Conservation (phyloP, 441 rosid genomes). For the Pelargonium cotyledonis region DNA sequence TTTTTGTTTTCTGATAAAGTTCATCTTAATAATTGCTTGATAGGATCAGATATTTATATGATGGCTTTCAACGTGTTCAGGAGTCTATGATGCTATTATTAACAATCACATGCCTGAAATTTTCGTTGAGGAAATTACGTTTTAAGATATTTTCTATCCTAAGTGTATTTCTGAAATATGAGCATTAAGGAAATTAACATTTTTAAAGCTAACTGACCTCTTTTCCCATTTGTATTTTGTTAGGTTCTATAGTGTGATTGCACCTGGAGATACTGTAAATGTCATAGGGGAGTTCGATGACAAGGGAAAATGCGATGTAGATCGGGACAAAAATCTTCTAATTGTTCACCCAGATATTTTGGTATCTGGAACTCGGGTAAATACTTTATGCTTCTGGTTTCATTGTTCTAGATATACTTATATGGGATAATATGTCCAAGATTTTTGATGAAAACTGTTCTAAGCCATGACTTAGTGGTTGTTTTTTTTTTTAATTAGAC, state of each 20-base stretch:
- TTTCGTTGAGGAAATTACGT: background rate
- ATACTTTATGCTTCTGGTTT: conserved; percentile 15
- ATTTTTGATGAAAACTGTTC: conserved; percentile 4
- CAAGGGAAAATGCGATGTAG: conserved; percentile 69
- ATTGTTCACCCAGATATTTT: conserved; percentile 86
- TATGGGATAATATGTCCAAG: background rate
- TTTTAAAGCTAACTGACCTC: conserved; percentile 1
- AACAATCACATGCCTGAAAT: background rate
- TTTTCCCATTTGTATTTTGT: conserved; percentile 3
- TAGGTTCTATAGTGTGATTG: conserved; percentile 78
- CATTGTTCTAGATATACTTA: conserved; percentile 16
- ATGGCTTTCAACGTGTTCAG: conserved; percentile 11
- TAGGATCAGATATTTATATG: background rate
- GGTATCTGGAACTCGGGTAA: conserved; percentile 93
- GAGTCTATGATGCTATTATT: conserved; percentile 11
- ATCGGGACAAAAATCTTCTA: conserved; percentile 55
- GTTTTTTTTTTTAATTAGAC: conserved; percentile 1
- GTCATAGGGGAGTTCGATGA: conserved; percentile 83
- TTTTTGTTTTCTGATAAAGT: background rate
- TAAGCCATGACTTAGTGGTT: conserved; percentile 2
- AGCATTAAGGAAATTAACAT: conserved; percentile 14
- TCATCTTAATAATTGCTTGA: background rate
- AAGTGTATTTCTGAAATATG: background rate
- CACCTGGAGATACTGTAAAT: conserved; percentile 95
- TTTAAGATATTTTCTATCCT: background rate